These are phyloP conservation scores for Capsicum baccatum DNA, from an alignment of 257 asterid genomes.

Conservation along the genomic window DNA sequence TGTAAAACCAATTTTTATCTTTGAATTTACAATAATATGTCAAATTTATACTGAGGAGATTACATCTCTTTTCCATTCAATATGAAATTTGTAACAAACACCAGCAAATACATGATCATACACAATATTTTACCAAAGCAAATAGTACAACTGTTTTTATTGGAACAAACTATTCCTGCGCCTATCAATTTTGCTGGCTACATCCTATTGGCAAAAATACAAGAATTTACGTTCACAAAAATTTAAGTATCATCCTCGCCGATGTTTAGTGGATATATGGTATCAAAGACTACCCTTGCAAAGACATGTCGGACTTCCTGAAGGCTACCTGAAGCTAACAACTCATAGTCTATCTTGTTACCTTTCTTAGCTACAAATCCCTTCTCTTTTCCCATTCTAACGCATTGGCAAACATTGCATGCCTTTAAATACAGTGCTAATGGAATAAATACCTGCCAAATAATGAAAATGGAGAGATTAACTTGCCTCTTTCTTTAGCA, in stretches of 20 bases:
- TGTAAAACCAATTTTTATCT: background rate
- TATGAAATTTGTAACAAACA: background rate
- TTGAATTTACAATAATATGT: constrained; percentile 1
- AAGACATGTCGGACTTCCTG: constrained; percentile 83
- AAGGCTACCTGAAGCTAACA: constrained; percentile 70
- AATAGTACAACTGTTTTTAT: background rate
- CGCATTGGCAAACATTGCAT: constrained; percentile 76
- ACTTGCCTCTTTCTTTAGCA: constrained; percentile 2
- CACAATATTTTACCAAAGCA: background rate
- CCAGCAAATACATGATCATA: background rate
- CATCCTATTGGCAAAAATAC: background rate
- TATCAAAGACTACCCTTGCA: constrained; percentile 89
- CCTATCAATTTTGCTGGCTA: constrained; percentile 1
- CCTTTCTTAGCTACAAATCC: constrained; percentile 68
- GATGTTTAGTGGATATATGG: constrained; percentile 59
- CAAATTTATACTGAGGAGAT: background rate
- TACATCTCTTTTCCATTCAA: background rate
- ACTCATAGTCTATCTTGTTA: constrained; percentile 68
- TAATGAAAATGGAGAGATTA: background rate
- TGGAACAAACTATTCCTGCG: constrained; percentile 12
- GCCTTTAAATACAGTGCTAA: constrained; percentile 54
- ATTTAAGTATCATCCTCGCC: constrained; percentile 16
- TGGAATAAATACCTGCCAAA: constrained; percentile 73
- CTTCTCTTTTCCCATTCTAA: constrained; percentile 51
- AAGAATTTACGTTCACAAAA: background rate